These are phyloP conservation scores for Sechiopsis laciniata DNA, from an alignment of 306 rosid species.

Conservation along the genomic window DNA sequence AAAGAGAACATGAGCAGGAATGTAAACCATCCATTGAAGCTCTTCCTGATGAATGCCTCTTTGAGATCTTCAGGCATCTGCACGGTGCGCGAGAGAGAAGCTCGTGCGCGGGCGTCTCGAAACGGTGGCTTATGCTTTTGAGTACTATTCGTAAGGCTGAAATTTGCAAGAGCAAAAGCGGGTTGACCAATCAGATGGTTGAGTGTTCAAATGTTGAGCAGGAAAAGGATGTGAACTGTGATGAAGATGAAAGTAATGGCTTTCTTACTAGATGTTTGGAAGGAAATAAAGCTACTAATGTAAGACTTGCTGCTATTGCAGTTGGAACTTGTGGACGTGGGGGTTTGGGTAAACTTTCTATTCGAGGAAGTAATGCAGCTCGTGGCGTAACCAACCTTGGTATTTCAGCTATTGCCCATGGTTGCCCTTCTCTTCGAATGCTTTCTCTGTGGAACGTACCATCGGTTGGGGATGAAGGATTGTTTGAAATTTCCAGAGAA, in stretches of 20 bases:
- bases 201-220: slow-evolving; percentile 17
- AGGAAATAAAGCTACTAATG: slow-evolving; percentile 84
- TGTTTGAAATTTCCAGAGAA: slow-evolving; percentile 62
- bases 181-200: background rate
- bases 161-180: slow-evolving; percentile 19
- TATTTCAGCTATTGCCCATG: slow-evolving; percentile 66
- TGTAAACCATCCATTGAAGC: slow-evolving; percentile 47
- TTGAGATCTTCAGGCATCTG: slow-evolving; percentile 72
- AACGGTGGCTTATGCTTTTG: slow-evolving; percentile 71
- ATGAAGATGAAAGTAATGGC: slow-evolving; percentile 46
- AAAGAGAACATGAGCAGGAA: slow-evolving; percentile 32
- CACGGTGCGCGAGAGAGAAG: slow-evolving; percentile 62
- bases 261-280: slow-evolving; percentile 81
- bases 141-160: slow-evolving; percentile 67
- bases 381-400: slow-evolving; percentile 68
- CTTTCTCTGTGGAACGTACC: slow-evolving; percentile 81
- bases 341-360: slow-evolving; percentile 78
- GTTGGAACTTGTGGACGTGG: slow-evolving; percentile 87
- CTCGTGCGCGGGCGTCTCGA: slow-evolving; percentile 77
- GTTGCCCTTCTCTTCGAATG: slow-evolving; percentile 70
- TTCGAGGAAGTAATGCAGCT: slow-evolving; percentile 58
- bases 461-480: slow-evolving; percentile 67
- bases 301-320: slow-evolving; percentile 77
- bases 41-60: slow-evolving; percentile 89
- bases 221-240: slow-evolving; percentile 13